Percentiles rank a stretch among this genome's conserved stretches.
Conservation (phyloP, 768 basidiomycete genomes). For the Pleurotus cornucopiae region DNA sequence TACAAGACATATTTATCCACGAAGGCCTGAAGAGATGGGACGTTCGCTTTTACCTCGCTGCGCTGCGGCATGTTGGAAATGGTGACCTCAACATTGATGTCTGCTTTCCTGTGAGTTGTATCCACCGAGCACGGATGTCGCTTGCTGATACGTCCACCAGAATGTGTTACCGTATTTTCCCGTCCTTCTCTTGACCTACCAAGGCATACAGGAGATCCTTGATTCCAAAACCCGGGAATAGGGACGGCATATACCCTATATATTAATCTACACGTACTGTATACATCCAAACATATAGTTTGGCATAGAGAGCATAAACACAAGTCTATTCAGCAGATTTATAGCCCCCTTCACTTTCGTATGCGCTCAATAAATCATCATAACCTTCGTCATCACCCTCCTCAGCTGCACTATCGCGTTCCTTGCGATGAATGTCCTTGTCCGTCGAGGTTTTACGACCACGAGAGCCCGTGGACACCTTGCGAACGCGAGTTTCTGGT, state of each 20-base stretch:
- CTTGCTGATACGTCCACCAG: conserved; percentile 28
- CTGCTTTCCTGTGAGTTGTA: conserved; percentile 51
- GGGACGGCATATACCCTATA: background rate
- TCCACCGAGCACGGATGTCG: background rate
- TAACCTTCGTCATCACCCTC: conserved; percentile 79
- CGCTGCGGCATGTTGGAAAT: conserved; percentile 28
- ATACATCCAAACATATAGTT: background rate
- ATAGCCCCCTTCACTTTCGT: conserved; percentile 67
- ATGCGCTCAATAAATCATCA: conserved; percentile 74
- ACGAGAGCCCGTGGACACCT: conserved; percentile 35
- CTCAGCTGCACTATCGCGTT: conserved; percentile 62
- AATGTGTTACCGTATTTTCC: conserved; percentile 61
- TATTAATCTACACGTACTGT: background rate
- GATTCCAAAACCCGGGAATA: conserved; percentile 10
- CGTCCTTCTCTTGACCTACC: conserved; percentile 56
- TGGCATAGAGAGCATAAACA: background rate
- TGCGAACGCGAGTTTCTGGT: conserved; percentile 34
- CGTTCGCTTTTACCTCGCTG: conserved; percentile 64
- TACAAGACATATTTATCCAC: conserved; percentile 68
- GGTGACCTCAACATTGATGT: conserved; percentile 39
- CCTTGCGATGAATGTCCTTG: conserved; percentile 29
- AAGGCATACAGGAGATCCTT: conserved; percentile 49
- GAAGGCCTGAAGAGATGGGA: conserved; percentile 74
- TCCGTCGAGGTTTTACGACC: conserved; percentile 46
- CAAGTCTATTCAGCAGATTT: background rate